Base-by-base conservation (phyloP, 768 basidiomycete species). In the Solioccasus polychromus region DNA sequence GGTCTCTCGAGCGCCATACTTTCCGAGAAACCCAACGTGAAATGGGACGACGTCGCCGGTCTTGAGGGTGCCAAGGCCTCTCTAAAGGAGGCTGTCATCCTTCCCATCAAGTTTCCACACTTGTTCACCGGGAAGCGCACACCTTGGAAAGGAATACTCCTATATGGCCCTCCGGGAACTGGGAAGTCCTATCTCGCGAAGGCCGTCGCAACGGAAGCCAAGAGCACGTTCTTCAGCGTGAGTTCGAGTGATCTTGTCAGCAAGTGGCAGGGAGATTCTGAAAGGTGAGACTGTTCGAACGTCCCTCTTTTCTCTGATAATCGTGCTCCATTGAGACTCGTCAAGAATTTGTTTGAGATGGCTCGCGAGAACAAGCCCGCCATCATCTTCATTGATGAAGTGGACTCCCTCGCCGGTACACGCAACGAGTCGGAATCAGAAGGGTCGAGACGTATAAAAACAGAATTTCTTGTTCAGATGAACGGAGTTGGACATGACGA, bases 211-310 rank as follows among this genome's bases (percentile, higher is more conserved):
- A 99, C 96, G 12, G 96, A 99, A 68, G 93, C 96, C 42, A 97
- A 98, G 72, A 93, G 93, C 67, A 97, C 95, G 8, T 99, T 99
- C 76, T 98, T 95, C 72, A 91, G 87, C 53, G 92, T 99, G 50
- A 92, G 88, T 60, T 92, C 90, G 19, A 85, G 85, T 63, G 96
- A 98, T 61, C 74, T 99, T 44, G 96, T 98, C 44, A 94, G 92
- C 67, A 99, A 98, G 66, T 99, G 96, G 96, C 96, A 98, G 72
- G 96, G 96, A 47, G 96, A 99, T 68, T 94, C 92, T 4, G 95
- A 98, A 71, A 75, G 95, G 93, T 89, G 50, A 62, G 82, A n/a
- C 66, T 20, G 18, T 36, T 15, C 24, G n/a, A 9, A 23, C 19
- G 15, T 18, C 6, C 2, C 1, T 4, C 35, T n/a, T 23, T n/a